Conservation (phyloP, 306 rosid genomes). For the Vigna reflexopilosa region DNA sequence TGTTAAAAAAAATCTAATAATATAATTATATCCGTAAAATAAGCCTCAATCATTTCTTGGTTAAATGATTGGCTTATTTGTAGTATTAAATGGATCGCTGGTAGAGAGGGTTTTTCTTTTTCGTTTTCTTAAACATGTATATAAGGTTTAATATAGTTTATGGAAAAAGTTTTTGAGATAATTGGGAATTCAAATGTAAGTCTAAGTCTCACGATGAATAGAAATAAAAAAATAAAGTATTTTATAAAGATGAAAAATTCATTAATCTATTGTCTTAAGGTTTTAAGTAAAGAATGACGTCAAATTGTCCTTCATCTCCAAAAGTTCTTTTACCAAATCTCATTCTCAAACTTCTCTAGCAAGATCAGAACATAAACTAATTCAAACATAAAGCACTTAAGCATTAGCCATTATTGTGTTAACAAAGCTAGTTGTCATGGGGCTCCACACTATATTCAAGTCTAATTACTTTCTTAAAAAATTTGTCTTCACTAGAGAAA, state of each 20-base stretch:
- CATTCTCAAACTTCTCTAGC: constrained; percentile 34
- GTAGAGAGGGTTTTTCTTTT: not conserved
- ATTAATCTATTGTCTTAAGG: too few relatives aligned
- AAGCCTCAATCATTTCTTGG: not conserved
- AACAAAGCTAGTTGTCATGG: constrained; percentile 31
- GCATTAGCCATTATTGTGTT: constrained; percentile 42
- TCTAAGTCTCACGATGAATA: too few relatives aligned
- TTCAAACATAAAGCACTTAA: constrained; percentile 38
- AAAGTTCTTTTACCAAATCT: constrained; percentile 34
- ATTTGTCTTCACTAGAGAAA: constrained; percentile 48
- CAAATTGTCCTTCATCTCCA: not conserved
- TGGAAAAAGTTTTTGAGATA: not conserved
- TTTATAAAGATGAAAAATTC: too few relatives aligned
- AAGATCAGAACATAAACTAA: constrained; percentile 40
- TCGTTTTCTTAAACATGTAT: not conserved
- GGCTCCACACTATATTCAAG: constrained; percentile 27
- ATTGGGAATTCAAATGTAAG: too few relatives aligned
- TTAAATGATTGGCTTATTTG: not conserved
- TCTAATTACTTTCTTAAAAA: constrained; percentile 30
- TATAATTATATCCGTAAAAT: not conserved
- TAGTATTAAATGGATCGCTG: not conserved
- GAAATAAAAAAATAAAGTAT: too few relatives aligned
- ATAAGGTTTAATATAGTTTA: constrained; percentile 7
- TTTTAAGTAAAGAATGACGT: too few relatives aligned
- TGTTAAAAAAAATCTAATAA: not conserved